Evolutionary conservation across 768 basidiomycete species (phyloP).

Genomic region (Lentinula sp.): DNA sequence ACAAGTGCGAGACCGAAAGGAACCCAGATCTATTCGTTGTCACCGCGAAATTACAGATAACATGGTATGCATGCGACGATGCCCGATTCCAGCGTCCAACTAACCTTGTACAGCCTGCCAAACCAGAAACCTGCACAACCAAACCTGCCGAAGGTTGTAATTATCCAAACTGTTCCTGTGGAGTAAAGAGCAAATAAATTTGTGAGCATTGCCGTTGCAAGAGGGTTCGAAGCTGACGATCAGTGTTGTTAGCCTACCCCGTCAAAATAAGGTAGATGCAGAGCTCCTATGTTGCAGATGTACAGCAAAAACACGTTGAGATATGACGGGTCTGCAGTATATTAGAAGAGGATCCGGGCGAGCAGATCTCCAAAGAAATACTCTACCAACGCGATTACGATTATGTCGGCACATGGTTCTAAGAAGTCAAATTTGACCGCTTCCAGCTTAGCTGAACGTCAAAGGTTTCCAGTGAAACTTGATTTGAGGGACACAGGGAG

Average conservation of each 20-base stretch:
- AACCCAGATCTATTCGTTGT: background rate
- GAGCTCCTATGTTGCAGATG: no score
- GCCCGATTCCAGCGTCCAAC: background rate
- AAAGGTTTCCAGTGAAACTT: no score
- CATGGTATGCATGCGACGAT: background rate
- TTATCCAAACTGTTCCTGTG: conserved; percentile 25
- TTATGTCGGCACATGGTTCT: no score
- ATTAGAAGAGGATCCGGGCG: no score
- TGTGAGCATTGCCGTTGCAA: background rate
- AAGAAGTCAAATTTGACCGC: no score
- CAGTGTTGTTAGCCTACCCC: background rate
- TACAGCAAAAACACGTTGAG: no score
- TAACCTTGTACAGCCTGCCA: conserved; percentile 2
- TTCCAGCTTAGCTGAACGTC: no score
- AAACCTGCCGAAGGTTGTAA: conserved; percentile 16
- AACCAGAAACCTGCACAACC: conserved; percentile 4
- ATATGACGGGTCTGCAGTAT: no score
- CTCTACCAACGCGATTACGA: no score
- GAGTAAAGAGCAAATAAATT: conserved; percentile 26
- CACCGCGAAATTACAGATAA: background rate
- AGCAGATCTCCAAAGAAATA: no score
- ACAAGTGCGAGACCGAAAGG: background rate
- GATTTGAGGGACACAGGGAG: no score
- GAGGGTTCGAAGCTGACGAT: background rate
- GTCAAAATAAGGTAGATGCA: no score